These are phyloP conservation scores for Kluyveromyces sp. DNA, from an alignment of 1,139 yeast genomes.

Conservation along the genomic window DNA sequence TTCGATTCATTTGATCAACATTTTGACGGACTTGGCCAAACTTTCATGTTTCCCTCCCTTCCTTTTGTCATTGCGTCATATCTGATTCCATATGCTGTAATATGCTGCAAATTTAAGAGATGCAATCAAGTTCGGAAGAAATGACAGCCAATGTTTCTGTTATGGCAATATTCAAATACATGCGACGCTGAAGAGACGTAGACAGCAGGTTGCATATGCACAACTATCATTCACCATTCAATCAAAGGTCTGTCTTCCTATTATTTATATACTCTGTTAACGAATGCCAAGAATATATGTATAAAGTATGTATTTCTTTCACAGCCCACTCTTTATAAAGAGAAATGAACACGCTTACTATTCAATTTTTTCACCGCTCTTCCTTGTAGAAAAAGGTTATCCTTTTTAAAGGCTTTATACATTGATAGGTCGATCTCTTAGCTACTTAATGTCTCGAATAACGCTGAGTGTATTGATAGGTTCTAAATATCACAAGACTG, in stretches of 20 bases:
- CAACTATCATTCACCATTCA: background rate
- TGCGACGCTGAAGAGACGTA: background rate
- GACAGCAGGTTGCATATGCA: background rate
- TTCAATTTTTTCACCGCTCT: too few relatives aligned
- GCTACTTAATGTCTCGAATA: too few relatives aligned
- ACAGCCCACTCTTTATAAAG: conserved; percentile 2
- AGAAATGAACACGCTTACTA: conserved; percentile 6
- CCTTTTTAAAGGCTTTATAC: too few relatives aligned
- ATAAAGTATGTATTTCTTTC: conserved; percentile 2
- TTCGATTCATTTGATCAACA: background rate
- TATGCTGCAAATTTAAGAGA: too few relatives aligned
- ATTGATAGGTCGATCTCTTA: too few relatives aligned
- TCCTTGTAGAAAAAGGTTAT: too few relatives aligned
- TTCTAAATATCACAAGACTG: too few relatives aligned
- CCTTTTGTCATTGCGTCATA: too few relatives aligned
- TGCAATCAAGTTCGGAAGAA: background rate
- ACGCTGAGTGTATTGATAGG: too few relatives aligned
- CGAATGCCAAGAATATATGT: conserved; percentile 10
- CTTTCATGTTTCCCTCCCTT: too few relatives aligned
- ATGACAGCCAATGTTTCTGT: background rate
- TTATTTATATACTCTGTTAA: conserved; percentile 13
- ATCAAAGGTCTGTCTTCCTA: conserved; percentile 7
- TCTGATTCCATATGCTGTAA: too few relatives aligned
- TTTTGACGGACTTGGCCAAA: background rate
- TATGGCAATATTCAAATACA: background rate